These are phyloP conservation scores for Cucurbita moschata DNA, from an alignment of 306 rosid genomes.

Conservation along the genomic window DNA sequence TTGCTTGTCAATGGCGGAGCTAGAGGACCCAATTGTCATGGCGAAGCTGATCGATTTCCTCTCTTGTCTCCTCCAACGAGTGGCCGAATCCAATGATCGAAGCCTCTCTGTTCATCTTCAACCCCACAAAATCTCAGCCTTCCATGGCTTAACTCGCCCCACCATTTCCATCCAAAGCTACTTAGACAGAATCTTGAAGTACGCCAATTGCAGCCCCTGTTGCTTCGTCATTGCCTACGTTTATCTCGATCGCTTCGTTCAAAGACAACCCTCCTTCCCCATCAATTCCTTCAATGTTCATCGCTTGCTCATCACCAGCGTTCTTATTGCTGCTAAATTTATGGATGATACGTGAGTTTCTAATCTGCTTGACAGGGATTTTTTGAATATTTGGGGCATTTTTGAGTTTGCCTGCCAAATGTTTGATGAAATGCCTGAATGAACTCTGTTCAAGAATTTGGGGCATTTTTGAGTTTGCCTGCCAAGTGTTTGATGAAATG, in stretches of 20 bases:
- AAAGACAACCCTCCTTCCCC: conserved; percentile 59
- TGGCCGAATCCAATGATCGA: conserved; percentile 60
- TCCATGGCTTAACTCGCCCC: conserved; percentile 80
- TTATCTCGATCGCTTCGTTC: conserved; percentile 80
- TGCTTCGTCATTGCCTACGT: conserved; percentile 86
- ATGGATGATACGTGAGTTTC: conserved; percentile 88
- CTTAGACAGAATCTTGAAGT: conserved; percentile 79
- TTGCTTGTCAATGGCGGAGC: conserved; percentile 52
- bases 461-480: background rate
- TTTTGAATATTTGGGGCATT: background rate
- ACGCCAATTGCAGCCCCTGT: conserved; percentile 82
- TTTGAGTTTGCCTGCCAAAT: background rate
- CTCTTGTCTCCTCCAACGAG: conserved; percentile 69
- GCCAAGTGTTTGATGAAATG: background rate
- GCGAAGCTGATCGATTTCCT: conserved; percentile 54
- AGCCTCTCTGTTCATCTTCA: conserved; percentile 21
- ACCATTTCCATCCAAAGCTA: conserved; percentile 64
- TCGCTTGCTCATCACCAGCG: conserved; percentile 81
- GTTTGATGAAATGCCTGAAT: background rate
- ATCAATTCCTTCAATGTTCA: conserved; percentile 82
- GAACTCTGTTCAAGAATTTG: background rate
- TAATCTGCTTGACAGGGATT: background rate
- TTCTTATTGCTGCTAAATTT: conserved; percentile 87
- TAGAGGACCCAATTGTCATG: conserved; percentile 65
- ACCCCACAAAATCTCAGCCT: conserved; percentile 57